phyloP scores from a whole-genome alignment of 495 filamentous ascomycete genomes.

The Jackrogersella multiformis region DNA sequence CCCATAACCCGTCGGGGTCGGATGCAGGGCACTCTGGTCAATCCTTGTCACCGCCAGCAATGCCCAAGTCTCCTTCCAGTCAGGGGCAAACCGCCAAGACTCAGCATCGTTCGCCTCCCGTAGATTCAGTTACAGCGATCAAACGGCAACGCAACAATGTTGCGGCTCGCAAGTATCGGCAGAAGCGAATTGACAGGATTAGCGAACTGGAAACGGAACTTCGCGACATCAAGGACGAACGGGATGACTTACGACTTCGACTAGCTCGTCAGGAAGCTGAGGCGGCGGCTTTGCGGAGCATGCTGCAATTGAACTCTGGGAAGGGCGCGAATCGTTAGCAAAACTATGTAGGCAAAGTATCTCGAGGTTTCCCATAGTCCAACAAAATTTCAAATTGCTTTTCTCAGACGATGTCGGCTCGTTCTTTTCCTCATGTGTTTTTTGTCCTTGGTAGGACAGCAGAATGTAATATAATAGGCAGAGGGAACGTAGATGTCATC shows the following conservation, averaged over 20 bases:
- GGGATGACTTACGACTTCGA: slow-evolving; percentile 71
- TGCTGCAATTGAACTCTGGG: slow-evolving; percentile 51
- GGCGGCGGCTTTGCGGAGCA: slow-evolving; percentile 54
- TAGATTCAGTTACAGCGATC: slow-evolving; percentile 40
- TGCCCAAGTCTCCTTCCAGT: slow-evolving; percentile 31
- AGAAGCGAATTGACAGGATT: slow-evolving; percentile 74
- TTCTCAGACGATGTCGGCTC: slow-evolving; percentile 60
- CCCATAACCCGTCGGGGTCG: slow-evolving; percentile 16
- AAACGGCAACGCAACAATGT: slow-evolving; percentile 76
- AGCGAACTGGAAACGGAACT: slow-evolving; percentile 69
- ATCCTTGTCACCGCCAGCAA: slow-evolving; percentile 29
- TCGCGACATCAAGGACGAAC: slow-evolving; percentile 65
- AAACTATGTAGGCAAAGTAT: slow-evolving; percentile 20
- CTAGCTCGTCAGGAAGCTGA: slow-evolving; percentile 73
- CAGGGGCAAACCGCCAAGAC: slow-evolving; percentile 18
- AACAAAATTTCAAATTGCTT: slow-evolving; percentile 30
- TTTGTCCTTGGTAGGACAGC: slow-evolving; percentile 40
- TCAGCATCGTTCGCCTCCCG: slow-evolving; percentile 39
- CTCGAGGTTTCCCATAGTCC: slow-evolving; percentile 29
- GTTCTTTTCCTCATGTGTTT: slow-evolving; percentile 41
- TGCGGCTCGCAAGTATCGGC: slow-evolving; percentile 74
- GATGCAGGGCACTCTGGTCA: slow-evolving; percentile 25
- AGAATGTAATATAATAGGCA: slow-evolving; percentile 39
- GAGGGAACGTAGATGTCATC: slow-evolving; percentile 54
- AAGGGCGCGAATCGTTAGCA: slow-evolving; percentile 36